These are phyloP conservation scores for Fusarium redolens DNA, from an alignment of 2,329 filamentous ascomycete genomes.

Conservation along the genomic window DNA sequence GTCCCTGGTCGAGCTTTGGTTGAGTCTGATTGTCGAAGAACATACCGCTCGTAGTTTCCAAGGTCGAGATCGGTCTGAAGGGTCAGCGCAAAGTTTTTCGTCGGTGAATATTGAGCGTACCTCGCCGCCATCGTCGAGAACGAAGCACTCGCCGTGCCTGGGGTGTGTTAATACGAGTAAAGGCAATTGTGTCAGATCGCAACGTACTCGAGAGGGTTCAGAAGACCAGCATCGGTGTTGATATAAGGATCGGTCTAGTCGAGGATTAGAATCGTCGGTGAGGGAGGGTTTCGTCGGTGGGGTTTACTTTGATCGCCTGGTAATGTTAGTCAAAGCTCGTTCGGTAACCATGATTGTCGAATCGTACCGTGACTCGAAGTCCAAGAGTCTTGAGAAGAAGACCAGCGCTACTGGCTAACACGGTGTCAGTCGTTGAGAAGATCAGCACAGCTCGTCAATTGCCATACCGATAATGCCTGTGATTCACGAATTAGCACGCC, in stretches of 20 bases:
- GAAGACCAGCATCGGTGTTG: constrained; percentile 51
- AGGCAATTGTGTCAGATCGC: not conserved
- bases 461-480: constrained; percentile 29
- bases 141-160: constrained; percentile 90
- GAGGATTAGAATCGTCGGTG: not conserved
- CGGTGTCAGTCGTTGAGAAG: constrained; percentile 5
- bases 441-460: not conserved
- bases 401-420: constrained; percentile 59
- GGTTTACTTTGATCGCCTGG: constrained; percentile 39
- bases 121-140: constrained; percentile 74
- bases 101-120: constrained; percentile 8
- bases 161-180: constrained; percentile 6
- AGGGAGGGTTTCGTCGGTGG: not conserved
- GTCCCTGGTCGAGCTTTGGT: not conserved
- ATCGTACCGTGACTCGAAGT: constrained; percentile 70
- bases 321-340: constrained; percentile 4
- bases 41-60: constrained; percentile 65
- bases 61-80: constrained; percentile 63
- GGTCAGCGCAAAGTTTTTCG: constrained; percentile 7
- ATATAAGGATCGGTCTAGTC: constrained; percentile 65
- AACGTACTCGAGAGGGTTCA: constrained; percentile 49
- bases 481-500: constrained; percentile 16
- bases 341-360: not conserved
- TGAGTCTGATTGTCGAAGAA: not conserved
- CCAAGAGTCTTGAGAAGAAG: constrained; percentile 84